Conservation (phyloP, 306 rosid species). For the Medicago arabica region DNA sequence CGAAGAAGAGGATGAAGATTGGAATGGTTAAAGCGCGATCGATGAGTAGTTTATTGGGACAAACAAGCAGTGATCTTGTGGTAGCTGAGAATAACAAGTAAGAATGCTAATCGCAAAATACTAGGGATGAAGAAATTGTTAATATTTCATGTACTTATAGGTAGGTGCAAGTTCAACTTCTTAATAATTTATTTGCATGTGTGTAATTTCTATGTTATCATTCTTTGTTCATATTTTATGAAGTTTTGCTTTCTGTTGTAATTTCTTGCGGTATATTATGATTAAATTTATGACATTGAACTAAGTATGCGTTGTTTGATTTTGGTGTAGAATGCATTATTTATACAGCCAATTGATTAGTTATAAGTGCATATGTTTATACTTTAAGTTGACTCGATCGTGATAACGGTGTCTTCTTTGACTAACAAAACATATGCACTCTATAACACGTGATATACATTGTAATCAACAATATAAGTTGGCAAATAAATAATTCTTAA, state of each 20-base stretch:
- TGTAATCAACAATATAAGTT: conserved; percentile 4
- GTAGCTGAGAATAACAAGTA: conserved; percentile 43
- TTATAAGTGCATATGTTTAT: not conserved
- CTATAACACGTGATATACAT: conserved; percentile 41
- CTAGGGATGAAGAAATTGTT: conserved; percentile 8
- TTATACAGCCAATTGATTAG: not conserved
- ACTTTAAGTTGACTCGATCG: conserved; percentile 21
- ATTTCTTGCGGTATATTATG: not conserved
- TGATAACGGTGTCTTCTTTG: conserved; percentile 38
- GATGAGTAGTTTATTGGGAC: conserved; percentile 84
- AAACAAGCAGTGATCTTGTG: conserved; percentile 42
- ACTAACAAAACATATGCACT: conserved; percentile 20
- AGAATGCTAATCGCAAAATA: not conserved
- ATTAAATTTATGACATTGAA: not conserved
- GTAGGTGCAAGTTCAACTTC: conserved; percentile 28
- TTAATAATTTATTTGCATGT: not conserved
- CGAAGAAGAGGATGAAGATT: conserved; percentile 58
- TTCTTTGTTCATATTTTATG: conserved; percentile 4
- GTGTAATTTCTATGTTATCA: conserved; percentile 1
- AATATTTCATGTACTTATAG: conserved; percentile 39
- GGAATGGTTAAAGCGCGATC: conserved; percentile 90
- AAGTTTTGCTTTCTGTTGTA: not conserved
- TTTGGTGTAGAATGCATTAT: not conserved
- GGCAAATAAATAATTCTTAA: conserved; percentile 3
- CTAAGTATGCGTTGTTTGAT: not conserved